Evolutionary conservation across 2,329 filamentous ascomycete species (phyloP), one percentile per base, ranked within the genome.

Genomic region (Salinomyces thailandicus): DNA sequence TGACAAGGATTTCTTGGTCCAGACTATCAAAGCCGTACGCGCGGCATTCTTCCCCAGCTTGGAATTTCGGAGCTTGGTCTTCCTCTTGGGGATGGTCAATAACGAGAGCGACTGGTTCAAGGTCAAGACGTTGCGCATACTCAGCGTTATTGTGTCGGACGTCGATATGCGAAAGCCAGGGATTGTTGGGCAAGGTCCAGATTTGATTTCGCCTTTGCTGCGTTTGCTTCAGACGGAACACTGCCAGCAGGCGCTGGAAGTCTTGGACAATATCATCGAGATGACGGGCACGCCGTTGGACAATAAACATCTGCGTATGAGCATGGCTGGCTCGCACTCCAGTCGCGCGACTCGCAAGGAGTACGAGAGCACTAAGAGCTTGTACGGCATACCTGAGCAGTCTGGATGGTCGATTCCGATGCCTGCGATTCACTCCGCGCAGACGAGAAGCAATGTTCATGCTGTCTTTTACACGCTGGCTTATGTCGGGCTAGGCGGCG

Each of bases 371-470:
- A 94, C 85, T 0, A 83, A 94, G 57, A 95, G 86, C 53, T 64
- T 98, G 20, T 98, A 96, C 57, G 93, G 93, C 18, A 96, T 98
- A 40, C 91, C 91, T 0, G 89, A 96, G 56, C 80, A 86, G 15
- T 91, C 85, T 12, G 91, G 91, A 2, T 98, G 91, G 91, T 91
- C 91, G 0, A 85, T 98, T 30, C 89, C 91, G 0, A 77, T 93
- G 57, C 91, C 91, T 12, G 89, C 89, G 1, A 81, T 83, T 38
- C 89, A 94, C 63, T 91, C 87, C 1, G 79, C 81, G 36, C 75
- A 79, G 20, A 96, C 91, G 3, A 75, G 91, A 39, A 75, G 80
- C 39, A 98, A 98, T 51, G 91, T 98, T 2, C 89, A 96, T 57
- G 85, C 87, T 0, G 87, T 91, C 1, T 96, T 95, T 61, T 94